Evolutionary conservation across 495 filamentous ascomycete genomes (phyloP), one percentile per base, ranked within the genome.

Genomic region (Cercophora sp.): DNA sequence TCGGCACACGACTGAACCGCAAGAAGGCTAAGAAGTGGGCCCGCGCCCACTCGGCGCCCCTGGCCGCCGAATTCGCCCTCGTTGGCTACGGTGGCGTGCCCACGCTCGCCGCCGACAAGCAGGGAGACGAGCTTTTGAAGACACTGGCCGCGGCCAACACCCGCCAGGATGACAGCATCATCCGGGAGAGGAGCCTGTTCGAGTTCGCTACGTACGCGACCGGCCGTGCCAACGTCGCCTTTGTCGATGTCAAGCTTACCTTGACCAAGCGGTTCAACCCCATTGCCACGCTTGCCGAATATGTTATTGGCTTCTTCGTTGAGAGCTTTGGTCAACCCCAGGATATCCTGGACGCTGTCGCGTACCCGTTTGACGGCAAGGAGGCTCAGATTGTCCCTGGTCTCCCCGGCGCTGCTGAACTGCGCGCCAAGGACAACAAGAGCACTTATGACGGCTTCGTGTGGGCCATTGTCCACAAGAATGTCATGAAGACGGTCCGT

Each of bases 381-480:
- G 93, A 98, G 77, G 77, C 85, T 48, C 75, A 88, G 36, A 71
- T 69, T 2, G 82, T 91, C 26, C 86, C 87, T 16, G 64, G 63
- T 19, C 66, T 82, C 9, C 80, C 80, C 5, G 82, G 75, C 34
- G 70, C 73, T 9, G 73, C 76, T 37, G 83, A 83, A 57, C 58
- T 78, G 29, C 66, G 73, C 51, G 68, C 63, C 56, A 79, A 74
- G 58, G 80, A 83, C 34, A 75, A 75, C 56, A 92, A 89, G 75
- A 91, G 86, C 56, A 68, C 73, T 15, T 96, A 85, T 61, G 94
- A 97, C 68, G 85, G 82, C 29, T 98, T 96, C 58, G 91, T 98
- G 55, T 97, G 84, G 81, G 94, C 91, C 25, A 69, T 98, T 58
- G 91, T 97, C 32, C 89, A 97, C 78, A 98, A 98, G 79, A 86